Evolutionary conservation across 192 early-diverging fungal species (phyloP).

Genomic region (Rhizophagus sp.): DNA sequence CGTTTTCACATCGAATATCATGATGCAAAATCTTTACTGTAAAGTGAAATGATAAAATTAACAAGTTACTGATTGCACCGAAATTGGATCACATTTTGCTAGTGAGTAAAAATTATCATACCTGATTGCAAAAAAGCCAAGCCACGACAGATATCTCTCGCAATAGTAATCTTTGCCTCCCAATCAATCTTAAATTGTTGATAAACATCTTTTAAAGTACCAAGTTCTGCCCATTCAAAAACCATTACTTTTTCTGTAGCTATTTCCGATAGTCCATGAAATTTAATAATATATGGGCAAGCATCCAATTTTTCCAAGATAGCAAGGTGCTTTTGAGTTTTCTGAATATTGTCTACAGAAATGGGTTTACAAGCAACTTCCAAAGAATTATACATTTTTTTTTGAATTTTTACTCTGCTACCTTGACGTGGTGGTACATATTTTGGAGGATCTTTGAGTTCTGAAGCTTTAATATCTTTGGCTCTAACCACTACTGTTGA

Average conservation of each 20-base stretch:
- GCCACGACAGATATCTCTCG: constrained; percentile 16
- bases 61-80: not conserved
- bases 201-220: constrained; percentile 23
- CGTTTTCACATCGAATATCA: constrained; percentile 29
- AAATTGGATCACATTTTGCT: not conserved
- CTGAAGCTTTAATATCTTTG: not conserved
- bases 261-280: constrained; percentile 17
- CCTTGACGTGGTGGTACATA: not conserved
- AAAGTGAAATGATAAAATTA: not conserved
- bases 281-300: constrained; percentile 25
- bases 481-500: not conserved
- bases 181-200: not conserved
- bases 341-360: not conserved
- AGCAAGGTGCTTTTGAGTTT: constrained; percentile 1
- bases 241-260: constrained; percentile 10
- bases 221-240: constrained; percentile 27
- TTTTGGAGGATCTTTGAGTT: not conserved
- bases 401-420: not conserved
- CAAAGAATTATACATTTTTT: not conserved
- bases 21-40: constrained; percentile 14
- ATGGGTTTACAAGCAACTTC: not conserved
- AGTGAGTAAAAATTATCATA: not conserved
- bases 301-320: constrained; percentile 5
- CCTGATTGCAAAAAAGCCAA: constrained; percentile 18
- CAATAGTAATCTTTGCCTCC: constrained; percentile 9